A percentile compares a stretch with the other conserved stretches of the same genome.
phyloP scores from a whole-genome alignment of 352 stramenopile genomes.

The Globisporangium splendens region DNA sequence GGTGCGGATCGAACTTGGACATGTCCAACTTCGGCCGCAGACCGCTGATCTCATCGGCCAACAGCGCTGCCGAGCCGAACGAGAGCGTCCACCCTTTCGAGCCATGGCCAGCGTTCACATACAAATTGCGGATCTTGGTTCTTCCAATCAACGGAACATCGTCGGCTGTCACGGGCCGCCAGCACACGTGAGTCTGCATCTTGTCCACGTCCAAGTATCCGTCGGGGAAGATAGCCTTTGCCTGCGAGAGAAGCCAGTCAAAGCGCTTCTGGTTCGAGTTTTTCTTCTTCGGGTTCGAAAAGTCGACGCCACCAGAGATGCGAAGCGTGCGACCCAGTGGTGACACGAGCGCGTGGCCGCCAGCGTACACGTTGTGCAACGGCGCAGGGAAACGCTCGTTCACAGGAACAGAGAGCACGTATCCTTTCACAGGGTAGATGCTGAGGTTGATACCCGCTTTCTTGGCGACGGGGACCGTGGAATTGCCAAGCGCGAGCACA shows the following conservation, averaged over 20 bases:
- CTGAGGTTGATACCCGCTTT: conserved; percentile 70
- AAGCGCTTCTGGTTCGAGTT: conserved; percentile 60
- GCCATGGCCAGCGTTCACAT: conserved; percentile 81
- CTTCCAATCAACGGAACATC: conserved; percentile 80
- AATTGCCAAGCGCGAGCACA: conserved; percentile 79
- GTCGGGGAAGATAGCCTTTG: conserved; percentile 77
- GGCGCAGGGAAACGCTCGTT: conserved; percentile 57
- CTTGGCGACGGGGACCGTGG: conserved; percentile 58
- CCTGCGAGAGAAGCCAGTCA: conserved; percentile 73
- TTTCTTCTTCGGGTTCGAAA: conserved; percentile 66
- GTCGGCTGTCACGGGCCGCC: conserved; percentile 78
- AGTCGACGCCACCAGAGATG: conserved; percentile 81
- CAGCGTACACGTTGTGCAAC: conserved; percentile 81
- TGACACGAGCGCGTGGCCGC: conserved; percentile 70
- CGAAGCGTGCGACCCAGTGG: conserved; percentile 66
- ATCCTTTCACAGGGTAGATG: conserved; percentile 85
- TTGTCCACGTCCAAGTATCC: conserved; percentile 74
- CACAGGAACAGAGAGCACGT: conserved; percentile 81
- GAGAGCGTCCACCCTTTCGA: conserved; percentile 86
- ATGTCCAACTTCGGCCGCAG: conserved; percentile 76
- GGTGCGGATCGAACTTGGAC: conserved; percentile 75
- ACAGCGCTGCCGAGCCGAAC: conserved; percentile 69
- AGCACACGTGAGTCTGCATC: conserved; percentile 81
- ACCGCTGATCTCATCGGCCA: conserved; percentile 82
- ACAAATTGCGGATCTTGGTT: conserved; percentile 79